Evolutionary conservation across 1,139 yeast species (phyloP).

Genomic region (Yamadazyma sp.): DNA sequence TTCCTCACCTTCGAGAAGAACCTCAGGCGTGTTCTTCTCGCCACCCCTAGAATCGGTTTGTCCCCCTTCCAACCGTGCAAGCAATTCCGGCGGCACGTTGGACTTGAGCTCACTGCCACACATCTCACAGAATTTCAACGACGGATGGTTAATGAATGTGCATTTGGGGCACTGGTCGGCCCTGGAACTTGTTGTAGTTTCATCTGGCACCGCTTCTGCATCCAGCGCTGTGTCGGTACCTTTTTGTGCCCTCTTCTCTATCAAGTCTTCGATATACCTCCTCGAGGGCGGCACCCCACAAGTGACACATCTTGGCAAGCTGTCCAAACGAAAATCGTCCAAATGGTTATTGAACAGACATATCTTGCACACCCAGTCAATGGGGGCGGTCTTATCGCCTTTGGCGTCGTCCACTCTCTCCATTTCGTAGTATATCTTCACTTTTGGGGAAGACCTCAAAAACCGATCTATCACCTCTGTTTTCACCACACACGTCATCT

Average conservation of each 20-base stretch:
- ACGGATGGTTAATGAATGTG: constrained; percentile 84
- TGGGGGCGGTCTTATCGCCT: neutral
- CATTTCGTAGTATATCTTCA: constrained; percentile 37
- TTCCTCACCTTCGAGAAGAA: constrained; percentile 32
- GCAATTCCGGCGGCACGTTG: constrained; percentile 17
- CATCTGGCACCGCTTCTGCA: neutral
- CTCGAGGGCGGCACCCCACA: constrained; percentile 63
- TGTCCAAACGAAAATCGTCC: constrained; percentile 29
- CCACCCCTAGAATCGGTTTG: no score
- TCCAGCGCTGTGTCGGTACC: no score
- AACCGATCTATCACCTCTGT: constrained; percentile 55
- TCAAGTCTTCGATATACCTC: constrained; percentile 12
- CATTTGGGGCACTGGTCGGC: constrained; percentile 64
- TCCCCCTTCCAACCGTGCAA: constrained; percentile 6
- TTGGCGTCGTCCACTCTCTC: neutral
- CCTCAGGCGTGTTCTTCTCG: constrained; percentile 4
- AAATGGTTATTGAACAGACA: constrained; percentile 70
- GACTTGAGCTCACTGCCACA: constrained; percentile 66
- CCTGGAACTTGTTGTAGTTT: neutral
- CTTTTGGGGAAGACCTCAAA: constrained; percentile 76
- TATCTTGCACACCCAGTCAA: constrained; percentile 82
- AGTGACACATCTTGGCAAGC: constrained; percentile 61
- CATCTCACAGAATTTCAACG: constrained; percentile 76
- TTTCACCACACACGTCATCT: constrained; percentile 31
- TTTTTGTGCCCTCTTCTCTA: constrained; percentile 3